These are phyloP conservation scores for Centella asiatica DNA, from an alignment of 129 eudicot genomes.

Conservation along the genomic window DNA sequence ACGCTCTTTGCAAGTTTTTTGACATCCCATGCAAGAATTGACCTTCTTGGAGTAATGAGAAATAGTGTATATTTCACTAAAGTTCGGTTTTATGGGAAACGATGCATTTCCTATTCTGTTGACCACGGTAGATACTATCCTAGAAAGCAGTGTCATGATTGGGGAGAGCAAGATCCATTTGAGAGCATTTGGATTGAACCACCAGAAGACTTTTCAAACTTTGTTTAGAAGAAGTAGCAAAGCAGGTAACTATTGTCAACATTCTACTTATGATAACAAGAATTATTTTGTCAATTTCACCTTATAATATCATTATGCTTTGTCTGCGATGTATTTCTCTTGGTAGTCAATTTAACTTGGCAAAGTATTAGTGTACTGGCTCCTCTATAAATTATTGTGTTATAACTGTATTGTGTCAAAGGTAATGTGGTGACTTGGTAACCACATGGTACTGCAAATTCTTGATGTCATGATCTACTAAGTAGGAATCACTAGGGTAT, in stretches of 20 bases:
- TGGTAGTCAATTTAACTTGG: too few relatives aligned
- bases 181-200: slow-evolving; percentile 91
- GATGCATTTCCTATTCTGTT: slow-evolving; percentile 74
- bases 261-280: neutral
- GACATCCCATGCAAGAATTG: slow-evolving; percentile 72
- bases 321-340: neutral
- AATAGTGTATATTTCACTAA: slow-evolving; percentile 77
- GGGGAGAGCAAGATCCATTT: slow-evolving; percentile 92
- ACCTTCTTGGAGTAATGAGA: slow-evolving; percentile 74
- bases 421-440: neutral
- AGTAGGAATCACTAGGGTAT: neutral
- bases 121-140: slow-evolving; percentile 67
- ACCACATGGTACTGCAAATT: too few relatives aligned
- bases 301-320: neutral
- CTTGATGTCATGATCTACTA: neutral
- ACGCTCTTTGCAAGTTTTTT: slow-evolving; percentile 75
- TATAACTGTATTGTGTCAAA: too few relatives aligned
- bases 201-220: slow-evolving; percentile 54
- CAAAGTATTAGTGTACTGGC: too few relatives aligned
- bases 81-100: slow-evolving; percentile 74
- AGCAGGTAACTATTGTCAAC: slow-evolving; percentile 24
- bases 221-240: slow-evolving; percentile 29
- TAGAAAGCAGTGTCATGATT: slow-evolving; percentile 74
- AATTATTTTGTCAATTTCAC: neutral
- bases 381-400: too few relatives aligned